phyloP scores from a whole-genome alignment of 495 filamentous ascomycete species.

The Oidiodendron maius region DNA sequence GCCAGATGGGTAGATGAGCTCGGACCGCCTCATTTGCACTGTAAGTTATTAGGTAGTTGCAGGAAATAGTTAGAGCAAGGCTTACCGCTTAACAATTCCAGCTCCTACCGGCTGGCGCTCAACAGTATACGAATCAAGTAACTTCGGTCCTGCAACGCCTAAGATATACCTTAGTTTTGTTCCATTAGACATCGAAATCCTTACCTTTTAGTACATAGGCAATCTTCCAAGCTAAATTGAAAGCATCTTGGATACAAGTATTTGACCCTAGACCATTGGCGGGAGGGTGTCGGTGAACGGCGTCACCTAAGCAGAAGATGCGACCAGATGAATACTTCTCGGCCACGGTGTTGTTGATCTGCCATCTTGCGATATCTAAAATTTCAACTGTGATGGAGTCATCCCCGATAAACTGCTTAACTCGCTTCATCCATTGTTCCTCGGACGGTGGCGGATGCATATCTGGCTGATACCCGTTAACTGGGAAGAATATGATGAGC shows the following conservation, averaged over 20 bases:
- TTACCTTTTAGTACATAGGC: constrained; percentile 31
- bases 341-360: constrained; percentile 37
- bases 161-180: background rate
- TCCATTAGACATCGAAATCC: background rate
- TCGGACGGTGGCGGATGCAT: constrained; percentile 24
- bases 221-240: constrained; percentile 44
- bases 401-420: constrained; percentile 47
- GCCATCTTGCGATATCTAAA: constrained; percentile 31
- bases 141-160: constrained; percentile 1
- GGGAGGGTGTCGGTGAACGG: constrained; percentile 39
- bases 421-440: constrained; percentile 32
- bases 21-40: constrained; percentile 32
- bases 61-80: background rate
- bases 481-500: constrained; percentile 34
- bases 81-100: constrained; percentile 26
- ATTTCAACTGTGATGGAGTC: constrained; percentile 28
- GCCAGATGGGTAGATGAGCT: constrained; percentile 28
- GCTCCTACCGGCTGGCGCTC: constrained; percentile 38
- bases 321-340: constrained; percentile 33
- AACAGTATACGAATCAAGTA: constrained; percentile 25
- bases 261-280: constrained; percentile 41
- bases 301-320: constrained; percentile 41
- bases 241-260: constrained; percentile 42
- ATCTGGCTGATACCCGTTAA: constrained; percentile 22
- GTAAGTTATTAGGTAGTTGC: background rate